Conservation (phyloP, 495 filamentous ascomycete species). For the Penicillium coprophilum region DNA sequence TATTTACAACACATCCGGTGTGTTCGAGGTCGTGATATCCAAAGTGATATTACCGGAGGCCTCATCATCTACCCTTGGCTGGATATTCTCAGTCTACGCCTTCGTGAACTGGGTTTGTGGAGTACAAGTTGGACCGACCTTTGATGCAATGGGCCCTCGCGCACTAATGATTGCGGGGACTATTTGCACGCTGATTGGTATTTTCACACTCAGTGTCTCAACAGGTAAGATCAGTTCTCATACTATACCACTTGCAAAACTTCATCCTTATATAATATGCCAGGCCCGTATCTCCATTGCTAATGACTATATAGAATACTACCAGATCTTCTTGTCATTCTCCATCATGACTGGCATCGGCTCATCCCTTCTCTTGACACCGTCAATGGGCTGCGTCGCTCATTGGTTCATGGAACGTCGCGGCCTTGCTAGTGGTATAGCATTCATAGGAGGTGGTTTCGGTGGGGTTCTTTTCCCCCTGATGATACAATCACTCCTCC, state of each 20-base stretch:
- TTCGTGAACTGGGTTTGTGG: constrained; percentile 54
- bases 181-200: background rate
- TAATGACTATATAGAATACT: constrained; percentile 26
- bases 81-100: constrained; percentile 66
- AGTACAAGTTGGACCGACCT: constrained; percentile 34
- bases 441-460: constrained; percentile 61
- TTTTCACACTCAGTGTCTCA: background rate
- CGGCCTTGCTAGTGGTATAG: constrained; percentile 68
- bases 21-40: constrained; percentile 61
- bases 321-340: constrained; percentile 34
- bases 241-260: background rate
- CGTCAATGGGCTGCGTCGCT: constrained; percentile 53
- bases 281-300: background rate
- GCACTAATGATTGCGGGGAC: constrained; percentile 11
- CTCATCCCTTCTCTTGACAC: constrained; percentile 56
- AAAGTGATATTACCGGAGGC: constrained; percentile 51
- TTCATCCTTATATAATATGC: background rate
- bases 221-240: background rate
- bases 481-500: constrained; percentile 61
- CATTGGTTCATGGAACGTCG: constrained; percentile 68
- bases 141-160: constrained; percentile 26
- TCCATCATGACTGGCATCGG: constrained; percentile 10
- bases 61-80: constrained; percentile 55
- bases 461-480: constrained; percentile 71
- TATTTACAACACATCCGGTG: constrained; percentile 64